Percentiles rank a stretch among this genome's conserved stretches.
These are phyloP conservation scores for Mollisiaceae sp. DNA, from an alignment of 2,329 filamentous ascomycete species.

Conservation along the genomic window DNA sequence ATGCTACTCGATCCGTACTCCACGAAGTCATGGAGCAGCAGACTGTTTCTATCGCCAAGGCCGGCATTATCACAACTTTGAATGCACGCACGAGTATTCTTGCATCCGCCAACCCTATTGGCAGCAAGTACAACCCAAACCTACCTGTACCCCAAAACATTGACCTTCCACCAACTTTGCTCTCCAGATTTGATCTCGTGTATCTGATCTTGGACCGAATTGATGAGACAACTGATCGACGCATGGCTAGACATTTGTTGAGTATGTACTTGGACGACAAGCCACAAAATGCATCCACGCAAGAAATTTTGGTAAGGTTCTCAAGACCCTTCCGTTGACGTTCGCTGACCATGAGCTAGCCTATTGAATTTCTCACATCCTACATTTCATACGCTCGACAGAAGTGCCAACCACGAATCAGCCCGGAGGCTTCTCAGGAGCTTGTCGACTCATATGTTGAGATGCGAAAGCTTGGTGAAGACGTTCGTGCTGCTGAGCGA, in stretches of 20 bases:
- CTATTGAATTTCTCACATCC: conserved; percentile 91
- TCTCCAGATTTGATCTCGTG: conserved; percentile 95
- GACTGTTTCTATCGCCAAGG: conserved; percentile 79
- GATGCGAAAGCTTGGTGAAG: conserved; percentile 92
- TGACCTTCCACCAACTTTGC: conserved; percentile 89
- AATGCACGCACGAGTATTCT: conserved; percentile 96
- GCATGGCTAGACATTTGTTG: conserved; percentile 88
- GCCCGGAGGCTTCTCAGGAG: conserved; percentile 78
- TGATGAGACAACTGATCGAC: conserved; percentile 87
- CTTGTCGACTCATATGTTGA: conserved; percentile 88
- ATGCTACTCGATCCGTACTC: conserved; percentile 73
- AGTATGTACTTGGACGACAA: conserved; percentile 97
- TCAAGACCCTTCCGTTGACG: conserved; percentile 13
- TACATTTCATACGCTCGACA: conserved; percentile 97
- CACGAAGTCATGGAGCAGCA: conserved; percentile 86
- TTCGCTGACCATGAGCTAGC: conserved; percentile 54
- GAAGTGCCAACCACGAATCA: conserved; percentile 82
- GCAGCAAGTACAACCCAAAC: conserved; percentile 96
- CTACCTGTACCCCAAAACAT: conserved; percentile 97
- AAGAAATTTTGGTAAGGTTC: conserved; percentile 78
- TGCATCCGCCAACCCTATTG: conserved; percentile 96
- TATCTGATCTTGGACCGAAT: conserved; percentile 95
- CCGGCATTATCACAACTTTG: conserved; percentile 82
- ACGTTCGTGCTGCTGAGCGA: conserved; percentile 86
- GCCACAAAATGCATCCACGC: conserved; percentile 77